Evolutionary conservation across 208 protist species (phyloP), one percentile per base, ranked within the genome.

Genomic region (Kentomonas sorsogonicus): DNA sequence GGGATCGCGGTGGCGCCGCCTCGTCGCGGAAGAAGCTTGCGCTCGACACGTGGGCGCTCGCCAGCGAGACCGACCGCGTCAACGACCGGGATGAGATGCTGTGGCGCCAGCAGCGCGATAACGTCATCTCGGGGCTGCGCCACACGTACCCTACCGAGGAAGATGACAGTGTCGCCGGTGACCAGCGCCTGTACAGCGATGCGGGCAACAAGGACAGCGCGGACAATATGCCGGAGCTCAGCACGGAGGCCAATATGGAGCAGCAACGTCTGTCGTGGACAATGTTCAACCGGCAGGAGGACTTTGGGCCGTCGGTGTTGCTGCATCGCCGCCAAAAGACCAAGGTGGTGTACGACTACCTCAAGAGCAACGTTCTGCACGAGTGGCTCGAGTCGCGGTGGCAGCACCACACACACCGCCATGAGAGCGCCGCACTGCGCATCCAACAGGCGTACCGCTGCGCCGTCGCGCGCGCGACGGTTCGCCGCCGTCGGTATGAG

Each of bases 361-460:
- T 72, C 27, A 53, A 72, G 18, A 74, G 33, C 10, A 43, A 40
- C 9, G 71, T 59, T 31, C 44, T 91, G 18, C 81, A 85, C 33
- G 40, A 75, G 0, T 95, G 89, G 85, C 58, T 95, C 18, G 55
- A 89, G 22, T 40, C 51, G 10, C 55, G 65, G 27, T 91, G 89
- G 84, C 40, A 50, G n/a, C 58, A 77, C 48, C 75, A 74, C 72
- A 91, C 83, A 0, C 79, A 92, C 53, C 69, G 73, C 4, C 89
- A 95, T 60, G 89, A 95, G 60, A 78, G 76, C 38, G 89, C 89
- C 7, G 89, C 89, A 16, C 60, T 93, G 7, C 58, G 54, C 18
- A 91, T 95, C 57, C 84, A 92, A 53, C 74, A 79, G 31, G 83
- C 83, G 1, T 95, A 80, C 57, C 82, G 89, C 4, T 61, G 53